A percentile compares a stretch with the other conserved stretches of the same genome.
Evolutionary conservation across 768 basidiomycete genomes (phyloP).

Genomic region (Podaxis sp.): DNA sequence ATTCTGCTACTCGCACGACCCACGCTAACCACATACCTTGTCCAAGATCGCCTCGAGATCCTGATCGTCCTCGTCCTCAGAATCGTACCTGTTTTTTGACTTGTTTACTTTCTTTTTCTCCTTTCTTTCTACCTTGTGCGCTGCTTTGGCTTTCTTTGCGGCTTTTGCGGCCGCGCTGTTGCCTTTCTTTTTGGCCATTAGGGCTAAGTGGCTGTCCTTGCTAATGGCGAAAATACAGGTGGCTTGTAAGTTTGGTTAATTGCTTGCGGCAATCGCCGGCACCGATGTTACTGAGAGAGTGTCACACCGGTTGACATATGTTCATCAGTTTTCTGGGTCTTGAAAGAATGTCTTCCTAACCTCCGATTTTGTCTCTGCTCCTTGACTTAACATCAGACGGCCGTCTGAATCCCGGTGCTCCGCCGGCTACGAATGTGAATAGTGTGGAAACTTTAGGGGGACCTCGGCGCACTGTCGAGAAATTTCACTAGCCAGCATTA

Average conservation of each 20-base stretch:
- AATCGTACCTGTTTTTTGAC: conserved; percentile 19
- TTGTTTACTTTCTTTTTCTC: conserved; percentile 59
- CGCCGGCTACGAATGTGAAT: no score
- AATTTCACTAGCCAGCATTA: no score
- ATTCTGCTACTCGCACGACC: not conserved
- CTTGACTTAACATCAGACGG: no score
- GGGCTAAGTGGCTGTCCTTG: not conserved
- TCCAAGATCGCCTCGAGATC: conserved; percentile 85
- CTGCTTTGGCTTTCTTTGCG: conserved; percentile 62
- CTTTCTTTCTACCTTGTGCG: conserved; percentile 65
- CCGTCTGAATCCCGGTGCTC: no score
- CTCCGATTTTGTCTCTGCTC: no score
- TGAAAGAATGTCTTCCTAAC: no score
- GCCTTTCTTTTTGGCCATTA: conserved; percentile 55
- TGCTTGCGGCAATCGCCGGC: not conserved
- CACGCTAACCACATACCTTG: conserved; percentile 39
- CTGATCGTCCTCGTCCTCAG: conserved; percentile 43
- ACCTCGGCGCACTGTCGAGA: no score
- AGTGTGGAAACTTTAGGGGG: no score
- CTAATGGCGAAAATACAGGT: not conserved
- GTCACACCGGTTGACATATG: not conserved
- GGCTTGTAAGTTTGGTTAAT: not conserved
- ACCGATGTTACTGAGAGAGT: not conserved
- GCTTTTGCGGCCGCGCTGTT: conserved; percentile 44
- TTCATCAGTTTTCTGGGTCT: no score